phyloP scores from a whole-genome alignment of 2,329 filamentous ascomycete genomes.

The Apiospora marii region DNA sequence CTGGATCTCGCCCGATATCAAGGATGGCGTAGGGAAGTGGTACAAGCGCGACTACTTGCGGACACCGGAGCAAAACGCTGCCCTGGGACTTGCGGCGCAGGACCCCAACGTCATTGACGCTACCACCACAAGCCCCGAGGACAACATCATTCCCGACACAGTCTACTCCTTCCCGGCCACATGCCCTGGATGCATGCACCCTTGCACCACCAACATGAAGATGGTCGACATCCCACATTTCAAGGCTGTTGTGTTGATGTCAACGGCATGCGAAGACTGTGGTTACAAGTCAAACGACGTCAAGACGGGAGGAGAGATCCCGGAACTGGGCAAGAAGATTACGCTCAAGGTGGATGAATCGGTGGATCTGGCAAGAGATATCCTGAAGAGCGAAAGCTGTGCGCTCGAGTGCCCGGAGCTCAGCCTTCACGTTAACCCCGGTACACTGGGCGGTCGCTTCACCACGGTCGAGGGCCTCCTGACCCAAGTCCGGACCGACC shows the following conservation, averaged over 20 bases:
- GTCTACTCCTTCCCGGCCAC: conserved; percentile 92
- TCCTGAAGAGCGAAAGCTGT: conserved; percentile 95
- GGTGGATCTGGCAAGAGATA: conserved; percentile 86
- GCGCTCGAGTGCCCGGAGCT: conserved; percentile 87
- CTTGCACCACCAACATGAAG: conserved; percentile 95
- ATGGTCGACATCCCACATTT: conserved; percentile 99
- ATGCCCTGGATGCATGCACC: conserved; percentile 88
- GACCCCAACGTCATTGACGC: conserved; percentile 58
- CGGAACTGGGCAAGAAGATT: conserved; percentile 84
- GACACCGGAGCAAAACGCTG: conserved; percentile 84
- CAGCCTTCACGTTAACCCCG: conserved; percentile 85
- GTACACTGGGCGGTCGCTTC: conserved; percentile 94
- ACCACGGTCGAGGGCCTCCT: conserved; percentile 95
- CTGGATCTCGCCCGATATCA: conserved; percentile 89
- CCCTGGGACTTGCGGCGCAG: conserved; percentile 72
- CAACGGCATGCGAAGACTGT: conserved; percentile 88
- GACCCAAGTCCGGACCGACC: conserved; percentile 89
- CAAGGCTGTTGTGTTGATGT: conserved; percentile 96
- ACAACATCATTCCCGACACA: conserved; percentile 90
- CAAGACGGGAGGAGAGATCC: conserved; percentile 94
- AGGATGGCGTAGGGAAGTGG: conserved; percentile 86
- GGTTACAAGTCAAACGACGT: conserved; percentile 97
- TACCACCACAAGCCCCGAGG: conserved; percentile 56
- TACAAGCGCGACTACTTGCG: conserved; percentile 84
- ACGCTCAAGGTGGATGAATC: conserved; percentile 73